A percentile compares a stretch with the other conserved stretches of the same genome.
Conservation (phyloP, 2,329 filamentous ascomycete species). For the Dryadomyces sulphureus region DNA sequence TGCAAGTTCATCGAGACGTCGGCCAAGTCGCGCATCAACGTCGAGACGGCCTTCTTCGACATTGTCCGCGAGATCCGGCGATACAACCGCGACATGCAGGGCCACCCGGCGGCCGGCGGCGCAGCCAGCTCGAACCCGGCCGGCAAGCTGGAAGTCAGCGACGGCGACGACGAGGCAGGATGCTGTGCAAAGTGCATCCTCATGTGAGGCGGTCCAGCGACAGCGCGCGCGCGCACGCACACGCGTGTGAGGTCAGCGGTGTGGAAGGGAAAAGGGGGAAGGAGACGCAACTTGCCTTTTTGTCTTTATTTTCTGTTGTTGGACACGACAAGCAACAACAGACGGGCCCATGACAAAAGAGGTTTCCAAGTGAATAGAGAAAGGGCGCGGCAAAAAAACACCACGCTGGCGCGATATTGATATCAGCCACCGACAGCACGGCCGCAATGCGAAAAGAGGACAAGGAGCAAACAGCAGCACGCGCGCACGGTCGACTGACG, state of each 20-base stretch:
- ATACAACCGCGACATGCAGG: slow-evolving; percentile 97
- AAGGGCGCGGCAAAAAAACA: background rate
- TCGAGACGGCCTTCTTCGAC: slow-evolving; percentile 97
- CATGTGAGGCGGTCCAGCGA: slow-evolving; percentile 9
- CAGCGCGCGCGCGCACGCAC: too few species aligned
- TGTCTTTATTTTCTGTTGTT: background rate
- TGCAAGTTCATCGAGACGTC: slow-evolving; percentile 99
- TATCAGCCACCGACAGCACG: background rate
- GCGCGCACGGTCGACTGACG: background rate
- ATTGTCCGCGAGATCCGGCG: slow-evolving; percentile 94
- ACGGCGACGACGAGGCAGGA: slow-evolving; percentile 24
- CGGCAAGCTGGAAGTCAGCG: slow-evolving; percentile 68
- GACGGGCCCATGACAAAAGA: background rate
- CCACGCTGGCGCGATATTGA: background rate
- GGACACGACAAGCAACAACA: background rate
- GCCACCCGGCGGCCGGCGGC: slow-evolving; percentile 59
- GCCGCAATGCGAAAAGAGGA: too few species aligned
- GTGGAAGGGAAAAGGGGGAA: background rate
- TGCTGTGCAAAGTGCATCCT: slow-evolving; percentile 10
- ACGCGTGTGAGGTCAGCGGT: too few species aligned
- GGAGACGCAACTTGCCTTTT: background rate
- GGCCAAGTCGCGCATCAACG: slow-evolving; percentile 93
- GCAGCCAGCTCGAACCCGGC: slow-evolving; percentile 44
- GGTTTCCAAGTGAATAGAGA: background rate
- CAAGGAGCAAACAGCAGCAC: background rate